Conservation (phyloP, 768 basidiomycete genomes). For the Chalciporus piperatus region DNA sequence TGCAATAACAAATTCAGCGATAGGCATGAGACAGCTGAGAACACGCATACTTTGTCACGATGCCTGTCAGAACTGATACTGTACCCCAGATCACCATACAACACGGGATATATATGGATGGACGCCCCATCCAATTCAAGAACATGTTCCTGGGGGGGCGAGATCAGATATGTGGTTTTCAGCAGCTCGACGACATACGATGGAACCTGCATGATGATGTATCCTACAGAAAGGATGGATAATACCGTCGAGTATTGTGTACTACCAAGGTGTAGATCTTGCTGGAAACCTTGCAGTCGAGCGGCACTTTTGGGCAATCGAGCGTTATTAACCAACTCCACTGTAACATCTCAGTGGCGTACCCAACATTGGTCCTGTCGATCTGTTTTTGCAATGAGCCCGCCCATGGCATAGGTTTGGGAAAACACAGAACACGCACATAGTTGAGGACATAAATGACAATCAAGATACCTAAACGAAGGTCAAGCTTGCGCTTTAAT, state of each 20-base stretch:
- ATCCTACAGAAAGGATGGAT: conserved; percentile 26
- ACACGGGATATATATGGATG: conserved; percentile 25
- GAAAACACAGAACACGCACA: background rate
- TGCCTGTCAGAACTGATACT: conserved; percentile 37
- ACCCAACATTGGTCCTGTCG: conserved; percentile 7
- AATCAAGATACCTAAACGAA: conserved; percentile 4
- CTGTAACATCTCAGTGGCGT: background rate
- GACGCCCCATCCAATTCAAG: conserved; percentile 29
- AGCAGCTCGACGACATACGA: background rate
- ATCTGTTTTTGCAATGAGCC: background rate
- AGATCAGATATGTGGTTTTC: too few relatives aligned
- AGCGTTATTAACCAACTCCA: background rate
- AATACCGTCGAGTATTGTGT: conserved; percentile 23
- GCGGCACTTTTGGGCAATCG: conserved; percentile 4
- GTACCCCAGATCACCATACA: conserved; percentile 35
- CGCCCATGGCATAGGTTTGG: too few relatives aligned
- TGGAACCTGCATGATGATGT: conserved; percentile 27
- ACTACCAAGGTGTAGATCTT: conserved; percentile 22
- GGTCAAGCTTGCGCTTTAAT: conserved; percentile 7
- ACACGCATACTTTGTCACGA: too few relatives aligned
- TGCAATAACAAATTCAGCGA: background rate
- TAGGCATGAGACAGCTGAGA: too few relatives aligned
- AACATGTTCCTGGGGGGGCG: conserved; percentile 23
- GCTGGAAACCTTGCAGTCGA: conserved; percentile 23
- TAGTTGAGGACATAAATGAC: conserved; percentile 12